Evolutionary conservation across 1,284 basidiomycete species (phyloP).

Genomic region (Microbotryum lychnidis-dioicae): DNA sequence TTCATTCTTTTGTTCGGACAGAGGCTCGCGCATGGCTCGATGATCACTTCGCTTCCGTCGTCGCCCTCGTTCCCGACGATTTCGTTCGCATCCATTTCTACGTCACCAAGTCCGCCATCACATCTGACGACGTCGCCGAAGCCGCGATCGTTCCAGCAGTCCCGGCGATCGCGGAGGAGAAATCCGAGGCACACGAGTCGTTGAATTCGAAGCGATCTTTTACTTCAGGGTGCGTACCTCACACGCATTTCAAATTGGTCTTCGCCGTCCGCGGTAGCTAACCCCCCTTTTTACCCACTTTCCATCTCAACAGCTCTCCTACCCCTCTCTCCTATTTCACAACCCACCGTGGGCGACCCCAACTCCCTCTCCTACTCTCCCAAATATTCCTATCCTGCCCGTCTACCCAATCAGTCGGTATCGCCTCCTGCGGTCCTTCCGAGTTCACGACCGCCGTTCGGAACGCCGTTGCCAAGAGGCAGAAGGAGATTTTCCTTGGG

Average conservation of each 20-base stretch:
- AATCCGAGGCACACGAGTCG: background rate
- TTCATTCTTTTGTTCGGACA: background rate
- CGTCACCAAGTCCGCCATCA: slow-evolving; percentile 14
- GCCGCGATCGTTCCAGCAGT: background rate
- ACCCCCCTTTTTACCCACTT: background rate
- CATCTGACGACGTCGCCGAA: background rate
- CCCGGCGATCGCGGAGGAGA: background rate
- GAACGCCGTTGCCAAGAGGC: slow-evolving; percentile 40
- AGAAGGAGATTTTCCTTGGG: slow-evolving; percentile 36
- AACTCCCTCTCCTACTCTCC: background rate
- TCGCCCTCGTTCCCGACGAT: background rate
- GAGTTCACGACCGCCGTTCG: slow-evolving; percentile 41
- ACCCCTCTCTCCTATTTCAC: slow-evolving; percentile 1
- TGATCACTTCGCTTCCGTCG: slow-evolving; percentile 9
- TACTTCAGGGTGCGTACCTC: no score
- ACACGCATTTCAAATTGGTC: no score
- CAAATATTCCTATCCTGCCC: background rate
- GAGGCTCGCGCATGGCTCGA: slow-evolving; percentile 26
- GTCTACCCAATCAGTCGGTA: slow-evolving; percentile 6
- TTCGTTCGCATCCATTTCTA: slow-evolving; percentile 18
- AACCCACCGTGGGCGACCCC: slow-evolving; percentile 1
- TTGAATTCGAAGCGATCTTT: background rate
- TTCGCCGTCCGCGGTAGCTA: background rate
- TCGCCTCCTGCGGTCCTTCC: slow-evolving; percentile 40
- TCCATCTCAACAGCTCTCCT: background rate